A percentile compares a stretch with the other conserved stretches of the same genome.
phyloP scores from a whole-genome alignment of 2,329 filamentous ascomycete genomes.

The Fusarium acutatum region DNA sequence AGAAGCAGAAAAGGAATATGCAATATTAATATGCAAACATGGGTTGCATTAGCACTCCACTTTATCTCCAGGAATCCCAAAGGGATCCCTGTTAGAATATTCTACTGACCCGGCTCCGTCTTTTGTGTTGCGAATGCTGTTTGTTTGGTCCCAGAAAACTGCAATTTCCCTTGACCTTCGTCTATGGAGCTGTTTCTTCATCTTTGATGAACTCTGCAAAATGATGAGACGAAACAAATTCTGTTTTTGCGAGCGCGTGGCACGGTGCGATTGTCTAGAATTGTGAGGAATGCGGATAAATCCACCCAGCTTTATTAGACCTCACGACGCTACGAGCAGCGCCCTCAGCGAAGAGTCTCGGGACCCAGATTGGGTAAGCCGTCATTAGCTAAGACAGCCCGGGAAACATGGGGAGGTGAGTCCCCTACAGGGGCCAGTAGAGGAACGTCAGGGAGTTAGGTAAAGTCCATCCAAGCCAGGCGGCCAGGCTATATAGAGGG shows the following conservation, averaged over 20 bases:
- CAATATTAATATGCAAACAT: constrained; percentile 12
- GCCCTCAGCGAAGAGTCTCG: constrained; percentile 38
- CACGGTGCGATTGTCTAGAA: background rate
- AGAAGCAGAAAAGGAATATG: constrained; percentile 14
- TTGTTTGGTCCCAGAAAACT: background rate
- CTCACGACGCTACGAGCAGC: constrained; percentile 33
- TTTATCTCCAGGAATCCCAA: constrained; percentile 17
- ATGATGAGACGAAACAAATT: background rate
- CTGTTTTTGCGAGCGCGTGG: background rate
- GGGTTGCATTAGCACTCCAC: constrained; percentile 14
- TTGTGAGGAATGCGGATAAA: constrained; percentile 29
- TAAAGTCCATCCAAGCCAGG: background rate
- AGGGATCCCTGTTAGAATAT: constrained; percentile 3
- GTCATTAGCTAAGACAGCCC: constrained; percentile 20
- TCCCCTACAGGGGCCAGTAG: constrained; percentile 1
- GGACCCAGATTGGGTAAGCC: constrained; percentile 15
- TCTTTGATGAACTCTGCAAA: background rate
- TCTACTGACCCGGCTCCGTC: background rate
- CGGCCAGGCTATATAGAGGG: constrained; percentile 1
- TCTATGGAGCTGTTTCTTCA: background rate
- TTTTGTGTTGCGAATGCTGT: background rate
- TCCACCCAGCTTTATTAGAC: constrained; percentile 27
- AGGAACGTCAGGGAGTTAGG: background rate
- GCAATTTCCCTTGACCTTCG: background rate
- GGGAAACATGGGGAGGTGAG: constrained; percentile 16